phyloP scores from a whole-genome alignment of 2,329 filamentous ascomycete species.

The Paecilomyces dactylethromorphus region DNA sequence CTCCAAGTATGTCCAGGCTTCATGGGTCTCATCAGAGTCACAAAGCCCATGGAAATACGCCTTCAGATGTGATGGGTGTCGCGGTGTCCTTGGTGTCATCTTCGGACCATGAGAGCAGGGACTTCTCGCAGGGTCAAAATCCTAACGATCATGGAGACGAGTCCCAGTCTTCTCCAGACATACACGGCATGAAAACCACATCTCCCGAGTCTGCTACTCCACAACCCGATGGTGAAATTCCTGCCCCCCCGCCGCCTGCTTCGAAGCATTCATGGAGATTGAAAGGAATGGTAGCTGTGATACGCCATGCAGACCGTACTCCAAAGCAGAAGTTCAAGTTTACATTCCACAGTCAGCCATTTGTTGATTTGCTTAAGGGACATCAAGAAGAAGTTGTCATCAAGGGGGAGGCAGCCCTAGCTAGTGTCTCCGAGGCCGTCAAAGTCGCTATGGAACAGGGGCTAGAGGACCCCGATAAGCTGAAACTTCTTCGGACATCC shows the following conservation, averaged over 20 bases:
- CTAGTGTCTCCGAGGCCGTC: slow-evolving; percentile 84
- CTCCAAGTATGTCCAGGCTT: slow-evolving; percentile 58
- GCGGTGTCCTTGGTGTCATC: slow-evolving; percentile 27
- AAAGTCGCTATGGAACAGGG: slow-evolving; percentile 70
- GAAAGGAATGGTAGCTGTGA: slow-evolving; percentile 94
- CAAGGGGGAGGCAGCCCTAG: slow-evolving; percentile 81
- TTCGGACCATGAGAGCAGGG: slow-evolving; percentile 23
- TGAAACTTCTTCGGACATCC: slow-evolving; percentile 78
- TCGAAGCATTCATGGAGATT: slow-evolving; percentile 95
- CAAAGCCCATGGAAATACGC: slow-evolving; percentile 34
- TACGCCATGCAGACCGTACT: slow-evolving; percentile 92
- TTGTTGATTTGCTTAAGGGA: slow-evolving; percentile 88
- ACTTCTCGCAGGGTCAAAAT: slow-evolving; percentile 12
- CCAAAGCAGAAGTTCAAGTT: slow-evolving; percentile 99
- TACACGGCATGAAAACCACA: slow-evolving; percentile 13
- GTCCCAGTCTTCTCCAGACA: slow-evolving; percentile 10
- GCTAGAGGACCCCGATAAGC: slow-evolving; percentile 77
- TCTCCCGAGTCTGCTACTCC: slow-evolving; percentile 19
- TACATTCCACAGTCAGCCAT: slow-evolving; percentile 93
- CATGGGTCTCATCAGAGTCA: slow-evolving; percentile 39
- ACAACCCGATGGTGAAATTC: slow-evolving; percentile 16
- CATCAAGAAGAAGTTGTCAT: slow-evolving; percentile 95
- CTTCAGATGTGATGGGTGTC: slow-evolving; percentile 36
- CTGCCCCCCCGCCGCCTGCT: slow-evolving; percentile 47
- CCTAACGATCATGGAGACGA: slow-evolving; percentile 16